Evolutionary conservation across 2,329 filamentous ascomycete species (phyloP).

Genomic region (Epichloe glyceriae): DNA sequence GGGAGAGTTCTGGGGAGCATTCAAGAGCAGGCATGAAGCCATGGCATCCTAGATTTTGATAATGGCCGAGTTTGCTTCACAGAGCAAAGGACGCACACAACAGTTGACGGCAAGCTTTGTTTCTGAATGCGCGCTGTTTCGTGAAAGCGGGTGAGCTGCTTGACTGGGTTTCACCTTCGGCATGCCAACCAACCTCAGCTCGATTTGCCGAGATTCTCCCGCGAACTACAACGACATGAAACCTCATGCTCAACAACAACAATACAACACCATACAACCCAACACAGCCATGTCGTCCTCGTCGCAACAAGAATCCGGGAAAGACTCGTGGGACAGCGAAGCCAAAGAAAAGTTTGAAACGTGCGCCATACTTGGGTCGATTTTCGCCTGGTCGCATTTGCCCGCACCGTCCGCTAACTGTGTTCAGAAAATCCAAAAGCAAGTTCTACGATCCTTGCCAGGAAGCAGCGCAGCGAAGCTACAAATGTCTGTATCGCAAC

Average conservation of each 20-base stretch:
- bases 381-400: not conserved
- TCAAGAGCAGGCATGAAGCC: not conserved
- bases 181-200: no score
- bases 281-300: constrained; percentile 1
- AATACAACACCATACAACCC: not conserved
- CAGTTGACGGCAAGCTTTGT: no score
- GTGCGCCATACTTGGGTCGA: constrained; percentile 26
- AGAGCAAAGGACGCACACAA: no score
- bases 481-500: constrained; percentile 81
- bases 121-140: no score
- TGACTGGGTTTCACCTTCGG: no score
- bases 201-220: constrained; percentile 10
- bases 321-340: constrained; percentile 42
- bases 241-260: not conserved
- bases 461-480: constrained; percentile 73
- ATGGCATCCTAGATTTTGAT: no score
- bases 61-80: no score
- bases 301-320: constrained; percentile 6
- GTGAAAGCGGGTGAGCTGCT: no score
- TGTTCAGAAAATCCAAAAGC: constrained; percentile 65
- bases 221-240: constrained; percentile 5
- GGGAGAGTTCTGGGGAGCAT: constrained; percentile 12
- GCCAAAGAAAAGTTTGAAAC: constrained; percentile 51
- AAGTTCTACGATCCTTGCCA: constrained; percentile 94
- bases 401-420: not conserved